Conservation (phyloP, 176 grass and related monocot genomes). For the Musa itinerans region DNA sequence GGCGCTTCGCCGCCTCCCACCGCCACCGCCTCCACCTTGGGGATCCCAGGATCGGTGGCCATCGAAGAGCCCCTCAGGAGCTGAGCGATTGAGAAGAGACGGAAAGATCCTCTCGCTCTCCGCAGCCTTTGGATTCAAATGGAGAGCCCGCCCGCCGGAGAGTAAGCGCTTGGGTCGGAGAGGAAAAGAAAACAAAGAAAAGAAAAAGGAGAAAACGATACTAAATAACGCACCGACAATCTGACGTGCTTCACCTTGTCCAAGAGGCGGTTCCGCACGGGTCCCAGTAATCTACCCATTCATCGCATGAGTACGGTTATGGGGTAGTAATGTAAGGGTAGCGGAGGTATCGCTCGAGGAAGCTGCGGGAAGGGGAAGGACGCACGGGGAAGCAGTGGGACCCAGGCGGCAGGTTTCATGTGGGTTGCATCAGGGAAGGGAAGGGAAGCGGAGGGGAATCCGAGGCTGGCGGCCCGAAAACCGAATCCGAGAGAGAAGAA, state of each 20-base stretch:
- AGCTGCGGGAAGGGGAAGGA: neutral
- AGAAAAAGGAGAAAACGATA: neutral
- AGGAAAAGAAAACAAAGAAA: neutral
- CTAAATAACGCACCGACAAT: no score
- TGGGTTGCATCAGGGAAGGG: neutral
- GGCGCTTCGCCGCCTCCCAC: slow-evolving; percentile 8
- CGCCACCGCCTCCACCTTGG: slow-evolving; percentile 39
- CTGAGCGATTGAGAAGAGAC: neutral
- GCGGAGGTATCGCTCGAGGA: neutral
- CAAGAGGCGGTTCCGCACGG: neutral
- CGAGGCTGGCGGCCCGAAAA: neutral
- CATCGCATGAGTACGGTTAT: neutral
- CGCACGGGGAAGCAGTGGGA: neutral
- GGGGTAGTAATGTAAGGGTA: neutral
- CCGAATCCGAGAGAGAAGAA: no score
- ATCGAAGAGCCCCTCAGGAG: neutral
- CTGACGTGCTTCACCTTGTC: neutral
- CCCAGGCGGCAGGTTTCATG: neutral
- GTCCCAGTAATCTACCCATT: neutral
- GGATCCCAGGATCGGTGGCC: slow-evolving; percentile 34
- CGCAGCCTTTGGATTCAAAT: slow-evolving; percentile 9
- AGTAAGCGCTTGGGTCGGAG: neutral
- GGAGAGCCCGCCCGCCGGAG: neutral
- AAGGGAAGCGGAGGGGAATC: neutral
- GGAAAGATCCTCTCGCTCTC: neutral